These are phyloP conservation scores for Neofusicoccum sp. DNA, from an alignment of 2,329 filamentous ascomycete genomes.

Conservation along the genomic window DNA sequence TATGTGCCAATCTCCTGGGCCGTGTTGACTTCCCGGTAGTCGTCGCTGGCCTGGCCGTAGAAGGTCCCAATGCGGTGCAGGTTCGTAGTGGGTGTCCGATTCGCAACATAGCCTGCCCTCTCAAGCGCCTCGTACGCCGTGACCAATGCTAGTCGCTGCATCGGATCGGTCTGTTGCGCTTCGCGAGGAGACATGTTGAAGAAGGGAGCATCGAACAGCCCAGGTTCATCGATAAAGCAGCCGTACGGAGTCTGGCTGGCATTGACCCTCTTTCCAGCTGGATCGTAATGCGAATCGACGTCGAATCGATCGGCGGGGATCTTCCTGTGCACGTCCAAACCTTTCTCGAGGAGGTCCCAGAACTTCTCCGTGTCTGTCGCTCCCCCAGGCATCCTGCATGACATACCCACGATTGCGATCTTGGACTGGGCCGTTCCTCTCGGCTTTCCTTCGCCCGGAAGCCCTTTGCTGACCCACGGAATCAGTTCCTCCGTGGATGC, in stretches of 20 bases:
- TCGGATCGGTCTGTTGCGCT: constrained; percentile 23
- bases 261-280: constrained; percentile 23
- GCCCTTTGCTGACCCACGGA: neutral
- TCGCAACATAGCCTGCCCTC: constrained; percentile 23
- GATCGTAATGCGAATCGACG: constrained; percentile 22
- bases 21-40: constrained; percentile 27
- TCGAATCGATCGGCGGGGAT: constrained; percentile 31
- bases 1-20: constrained; percentile 50
- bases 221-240: constrained; percentile 28
- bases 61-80: constrained; percentile 30
- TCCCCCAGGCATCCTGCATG: constrained; percentile 26
- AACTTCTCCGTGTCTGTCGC: constrained; percentile 30
- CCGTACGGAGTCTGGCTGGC: constrained; percentile 24
- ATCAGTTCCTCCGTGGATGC: constrained; percentile 9
- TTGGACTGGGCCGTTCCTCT: constrained; percentile 34
- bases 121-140: constrained; percentile 26
- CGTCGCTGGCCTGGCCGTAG: constrained; percentile 33
- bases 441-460: neutral
- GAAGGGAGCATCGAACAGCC: constrained; percentile 23
- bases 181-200: constrained; percentile 27
- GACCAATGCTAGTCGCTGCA: constrained; percentile 21
- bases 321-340: constrained; percentile 30
- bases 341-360: constrained; percentile 37
- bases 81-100: constrained; percentile 27
- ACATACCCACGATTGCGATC: constrained; percentile 27